Conservation (phyloP, 1,284 basidiomycete genomes). For the Ustilago loliicola region DNA sequence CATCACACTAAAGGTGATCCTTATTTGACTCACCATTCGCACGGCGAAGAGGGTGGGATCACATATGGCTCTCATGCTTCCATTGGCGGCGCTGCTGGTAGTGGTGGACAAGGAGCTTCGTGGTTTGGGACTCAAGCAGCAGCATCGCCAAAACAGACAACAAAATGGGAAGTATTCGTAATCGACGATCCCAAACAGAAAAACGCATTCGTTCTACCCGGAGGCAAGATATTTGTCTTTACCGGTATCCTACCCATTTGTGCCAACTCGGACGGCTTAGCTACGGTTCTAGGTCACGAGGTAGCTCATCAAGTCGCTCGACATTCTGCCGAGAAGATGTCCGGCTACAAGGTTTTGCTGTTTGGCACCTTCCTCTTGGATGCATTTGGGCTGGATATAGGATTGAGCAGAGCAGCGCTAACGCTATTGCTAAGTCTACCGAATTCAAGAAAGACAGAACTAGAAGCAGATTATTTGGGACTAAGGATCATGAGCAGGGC, state of each 20-base stretch:
- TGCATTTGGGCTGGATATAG: slow-evolving; percentile 57
- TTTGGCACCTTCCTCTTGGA: slow-evolving; percentile 50
- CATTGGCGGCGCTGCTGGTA: not conserved
- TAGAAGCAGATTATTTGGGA: slow-evolving; percentile 83
- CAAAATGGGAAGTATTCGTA: slow-evolving; percentile 81
- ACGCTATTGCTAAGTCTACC: slow-evolving; percentile 80
- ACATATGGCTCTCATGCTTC: slow-evolving; percentile 33
- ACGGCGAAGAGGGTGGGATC: slow-evolving; percentile 48
- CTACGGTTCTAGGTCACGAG: slow-evolving; percentile 89
- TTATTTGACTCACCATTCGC: slow-evolving; percentile 35
- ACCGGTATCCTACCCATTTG: slow-evolving; percentile 86
- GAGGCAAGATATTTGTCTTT: slow-evolving; percentile 85
- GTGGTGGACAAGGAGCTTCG: not conserved
- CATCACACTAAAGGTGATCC: slow-evolving; percentile 45
- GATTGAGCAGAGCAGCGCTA: slow-evolving; percentile 70
- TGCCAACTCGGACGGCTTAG: slow-evolving; percentile 83
- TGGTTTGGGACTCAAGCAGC: slow-evolving; percentile 18
- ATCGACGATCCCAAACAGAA: slow-evolving; percentile 79
- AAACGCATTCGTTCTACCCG: slow-evolving; percentile 85
- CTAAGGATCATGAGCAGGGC: slow-evolving; percentile 75
- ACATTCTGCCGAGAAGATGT: slow-evolving; percentile 65
- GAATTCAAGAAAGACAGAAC: slow-evolving; percentile 84
- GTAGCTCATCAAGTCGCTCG: slow-evolving; percentile 77
- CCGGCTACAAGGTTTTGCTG: slow-evolving; percentile 63
- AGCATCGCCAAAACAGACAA: slow-evolving; percentile 22